Evolutionary conservation across 768 basidiomycete species (phyloP).

Genomic region (Mycena crocata): DNA sequence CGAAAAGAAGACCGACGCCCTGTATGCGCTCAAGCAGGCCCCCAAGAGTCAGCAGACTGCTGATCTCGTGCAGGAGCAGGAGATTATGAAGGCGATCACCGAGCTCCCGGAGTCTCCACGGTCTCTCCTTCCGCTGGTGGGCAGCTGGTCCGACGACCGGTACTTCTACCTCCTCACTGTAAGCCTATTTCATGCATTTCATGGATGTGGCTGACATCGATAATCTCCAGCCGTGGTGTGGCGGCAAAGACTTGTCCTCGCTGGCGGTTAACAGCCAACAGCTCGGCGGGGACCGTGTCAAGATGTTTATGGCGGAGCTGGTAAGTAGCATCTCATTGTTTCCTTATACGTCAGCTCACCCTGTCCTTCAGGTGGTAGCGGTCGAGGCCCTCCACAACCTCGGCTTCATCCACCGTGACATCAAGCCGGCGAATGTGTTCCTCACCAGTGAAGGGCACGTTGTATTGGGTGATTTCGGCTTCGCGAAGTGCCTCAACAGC

Average conservation of each 20-base stretch:
- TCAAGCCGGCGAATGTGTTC: conserved; percentile 6
- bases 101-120: background rate
- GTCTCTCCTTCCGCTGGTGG: background rate
- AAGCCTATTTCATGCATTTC: background rate
- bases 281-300: background rate
- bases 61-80: background rate
- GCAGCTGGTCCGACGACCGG: background rate
- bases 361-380: background rate
- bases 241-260: background rate
- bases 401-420: conserved; percentile 10
- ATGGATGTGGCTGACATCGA: background rate
- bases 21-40: conserved; percentile 30
- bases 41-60: background rate
- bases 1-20: conserved; percentile 26
- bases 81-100: background rate
- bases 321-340: background rate
- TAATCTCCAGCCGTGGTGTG: conserved; percentile 1
- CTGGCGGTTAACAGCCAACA: background rate
- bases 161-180: background rate
- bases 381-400: conserved; percentile 1
- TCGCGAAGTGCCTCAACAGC: background rate
- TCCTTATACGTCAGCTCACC: background rate
- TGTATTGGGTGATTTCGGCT: conserved; percentile 13
- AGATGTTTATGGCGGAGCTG: background rate
- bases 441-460: conserved; percentile 1